phyloP scores from a whole-genome alignment of 2,329 filamentous ascomycete species.

The Massarina eburnea region DNA sequence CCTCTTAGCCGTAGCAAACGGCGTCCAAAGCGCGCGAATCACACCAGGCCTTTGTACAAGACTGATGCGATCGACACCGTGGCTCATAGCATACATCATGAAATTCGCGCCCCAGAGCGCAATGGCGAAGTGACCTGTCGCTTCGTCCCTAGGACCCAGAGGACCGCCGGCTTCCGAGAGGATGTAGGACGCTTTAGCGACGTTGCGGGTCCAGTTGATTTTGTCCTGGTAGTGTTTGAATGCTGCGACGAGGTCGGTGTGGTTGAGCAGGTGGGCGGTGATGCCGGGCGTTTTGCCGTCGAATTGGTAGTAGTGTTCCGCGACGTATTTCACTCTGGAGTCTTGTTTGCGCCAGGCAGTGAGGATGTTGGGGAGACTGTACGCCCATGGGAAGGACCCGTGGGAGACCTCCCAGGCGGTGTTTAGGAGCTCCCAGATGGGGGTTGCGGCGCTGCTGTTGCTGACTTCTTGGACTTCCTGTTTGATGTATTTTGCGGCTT shows the following conservation, averaged over 20 bases:
- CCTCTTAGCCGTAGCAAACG: neutral
- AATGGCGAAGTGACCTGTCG: neutral
- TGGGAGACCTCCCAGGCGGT: slow-evolving; percentile 1
- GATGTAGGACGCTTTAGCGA: neutral
- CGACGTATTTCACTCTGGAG: slow-evolving; percentile 2
- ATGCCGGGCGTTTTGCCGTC: slow-evolving; percentile 3
- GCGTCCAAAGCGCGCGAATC: neutral
- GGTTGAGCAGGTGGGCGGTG: slow-evolving; percentile 3
- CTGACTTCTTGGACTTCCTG: neutral
- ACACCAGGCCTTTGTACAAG: neutral
- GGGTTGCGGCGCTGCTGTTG: neutral
- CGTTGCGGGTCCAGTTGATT: slow-evolving; percentile 1
- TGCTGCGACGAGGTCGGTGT: slow-evolving; percentile 1
- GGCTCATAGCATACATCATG: slow-evolving; percentile 2
- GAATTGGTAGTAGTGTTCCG: slow-evolving; percentile 6
- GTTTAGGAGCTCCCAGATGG: slow-evolving; percentile 2
- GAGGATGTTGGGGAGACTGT: neutral
- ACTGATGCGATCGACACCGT: neutral
- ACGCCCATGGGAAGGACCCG: neutral
- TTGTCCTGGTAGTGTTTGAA: slow-evolving; percentile 1
- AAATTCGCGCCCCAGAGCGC: slow-evolving; percentile 4
- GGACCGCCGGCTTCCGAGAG: slow-evolving; percentile 2
- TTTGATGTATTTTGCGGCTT: neutral
- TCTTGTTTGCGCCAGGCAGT: neutral
- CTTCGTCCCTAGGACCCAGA: neutral